Base-by-base conservation (phyloP, 768 basidiomycete species). In the Albatrellus ellisii region DNA sequence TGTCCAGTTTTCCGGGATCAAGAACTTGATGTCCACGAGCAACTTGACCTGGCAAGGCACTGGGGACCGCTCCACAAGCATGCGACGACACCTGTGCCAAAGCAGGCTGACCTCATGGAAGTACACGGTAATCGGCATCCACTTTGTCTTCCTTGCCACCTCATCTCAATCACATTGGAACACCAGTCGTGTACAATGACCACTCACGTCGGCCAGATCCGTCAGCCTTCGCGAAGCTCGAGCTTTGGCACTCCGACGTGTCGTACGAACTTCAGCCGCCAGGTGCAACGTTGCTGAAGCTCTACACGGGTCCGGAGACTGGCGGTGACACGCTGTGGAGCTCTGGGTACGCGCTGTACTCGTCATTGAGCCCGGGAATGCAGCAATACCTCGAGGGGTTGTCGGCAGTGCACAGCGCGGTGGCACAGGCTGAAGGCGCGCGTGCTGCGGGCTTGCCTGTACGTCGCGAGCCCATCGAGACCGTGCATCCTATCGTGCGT, bases 271-370 rank as follows among this genome's bases (percentile, higher is more conserved):
- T 20, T 11, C 40, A 41, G 52, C 83, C 82, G n/a, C 86, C 86
- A 1, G 70, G 79, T 51, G 67, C 75, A 25, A 88, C 86, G 10
- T 85, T 83, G 7, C 66, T 91, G 26, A 79, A 83, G 53, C 57
- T 88, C 36, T 66, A 85, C 55, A 75, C 78, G 14, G 68, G 70
- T 3, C 85, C 82, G 0, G 75, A 77, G 45, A 63, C 31, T 4
- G 41, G 40, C 27, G 84, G 84, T 17, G 85, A 89, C 52, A 88
- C 83, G 1, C 66, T 85, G 6, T 87, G 80, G 79, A 77, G 72
- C 56, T 85, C 82, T 7, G 83, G 82, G 27, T 85, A 85, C 53
- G 79, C 83, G 3, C 65, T 88, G n/a, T 88, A 87, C 62, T 87
- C 85, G 2, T 80, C 78, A 32, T 64, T 87, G 45, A 88, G 86